Percentiles rank a stretch among this genome's conserved stretches.
Evolutionary conservation across 2,329 filamentous ascomycete species (phyloP).

Genomic region (Fusarium illudens): DNA sequence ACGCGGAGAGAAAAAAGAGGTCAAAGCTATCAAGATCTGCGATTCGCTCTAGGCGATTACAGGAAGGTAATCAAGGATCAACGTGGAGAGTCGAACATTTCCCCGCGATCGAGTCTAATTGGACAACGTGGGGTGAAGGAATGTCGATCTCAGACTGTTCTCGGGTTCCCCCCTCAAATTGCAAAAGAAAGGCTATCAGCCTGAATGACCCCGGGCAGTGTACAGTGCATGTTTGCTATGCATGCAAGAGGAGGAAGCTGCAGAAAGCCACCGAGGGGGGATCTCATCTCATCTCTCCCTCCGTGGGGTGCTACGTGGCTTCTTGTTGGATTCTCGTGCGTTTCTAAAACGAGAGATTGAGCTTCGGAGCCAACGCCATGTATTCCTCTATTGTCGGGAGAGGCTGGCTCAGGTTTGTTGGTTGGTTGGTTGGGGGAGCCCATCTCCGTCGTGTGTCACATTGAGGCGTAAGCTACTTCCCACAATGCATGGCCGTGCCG

Average conservation of each 20-base stretch:
- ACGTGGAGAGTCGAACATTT: constrained; percentile 24
- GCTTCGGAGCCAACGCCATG: neutral
- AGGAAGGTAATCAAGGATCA: constrained; percentile 22
- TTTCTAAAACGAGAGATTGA: neutral
- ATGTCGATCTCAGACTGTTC: constrained; percentile 24
- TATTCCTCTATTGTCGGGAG: neutral
- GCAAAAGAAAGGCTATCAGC: neutral
- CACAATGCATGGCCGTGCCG: neutral
- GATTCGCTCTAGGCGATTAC: constrained; percentile 24
- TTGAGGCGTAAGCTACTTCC: constrained; percentile 11
- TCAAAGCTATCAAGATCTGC: constrained; percentile 17
- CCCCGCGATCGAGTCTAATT: constrained; percentile 21
- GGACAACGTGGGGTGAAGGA: neutral
- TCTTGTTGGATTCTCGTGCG: neutral
- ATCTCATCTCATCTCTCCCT: neutral
- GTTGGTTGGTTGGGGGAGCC: neutral
- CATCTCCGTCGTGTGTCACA: constrained; percentile 4
- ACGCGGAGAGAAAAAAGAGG: neutral
- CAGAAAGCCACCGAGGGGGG: neutral
- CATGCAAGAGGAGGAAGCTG: neutral
- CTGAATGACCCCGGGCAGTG: neutral
- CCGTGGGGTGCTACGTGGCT: neutral
- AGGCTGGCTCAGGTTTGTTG: neutral
- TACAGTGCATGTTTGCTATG: no score
- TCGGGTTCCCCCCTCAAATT: neutral